Base-by-base conservation (phyloP, 257 asterid genomes). In the Marsdenia floribunda region DNA sequence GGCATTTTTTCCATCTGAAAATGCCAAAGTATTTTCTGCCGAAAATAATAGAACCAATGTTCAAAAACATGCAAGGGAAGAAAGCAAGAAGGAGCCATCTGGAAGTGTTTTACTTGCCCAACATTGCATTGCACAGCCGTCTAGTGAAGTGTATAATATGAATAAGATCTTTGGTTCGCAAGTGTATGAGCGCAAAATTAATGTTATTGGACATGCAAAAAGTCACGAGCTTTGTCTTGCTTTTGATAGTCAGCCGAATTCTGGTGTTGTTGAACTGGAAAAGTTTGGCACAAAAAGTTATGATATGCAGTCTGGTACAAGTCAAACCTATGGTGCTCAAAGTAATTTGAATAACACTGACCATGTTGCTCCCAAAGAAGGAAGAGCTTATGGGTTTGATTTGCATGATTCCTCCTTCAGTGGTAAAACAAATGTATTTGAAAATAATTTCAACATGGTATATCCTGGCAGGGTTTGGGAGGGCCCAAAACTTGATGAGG, bases 141-240 rank as follows among this genome's bases (percentile, higher is more conserved):
- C 90, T 52, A 55, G 73, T 76, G 76, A 75, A 72, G 82, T 82
- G 63, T 84, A 70, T 78, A 49, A 65, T 35, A 69, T 65, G 75
- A 73, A 80, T 72, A 83, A 75, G 73, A 78, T 76, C 60, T 84
- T 80, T 70, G 8, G 82, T 33, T 50, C 84, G 68, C 85, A 82
- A 61, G 66, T 76, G 50, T 80, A 80, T 80, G 88, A 76, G 58
- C 76, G 77, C 74, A 78, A 76, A 74, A 73, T 76, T 73, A 78
- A 67, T 76, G 83, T 77, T 61, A 29, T 73, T 61, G 87, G 73
- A 24, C 73, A 77, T 70, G 60, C 82, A n/a, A 70, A 86, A 68
- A 82, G 79, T 68, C 84, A 81, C 75, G 92, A 83, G 74, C 87
- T 88, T 22, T 88, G 87, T 76, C 93, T 89, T 80, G 82, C 91